Evolutionary conservation across 495 filamentous ascomycete genomes (phyloP).

Genomic region (Hypoxylon rickii): DNA sequence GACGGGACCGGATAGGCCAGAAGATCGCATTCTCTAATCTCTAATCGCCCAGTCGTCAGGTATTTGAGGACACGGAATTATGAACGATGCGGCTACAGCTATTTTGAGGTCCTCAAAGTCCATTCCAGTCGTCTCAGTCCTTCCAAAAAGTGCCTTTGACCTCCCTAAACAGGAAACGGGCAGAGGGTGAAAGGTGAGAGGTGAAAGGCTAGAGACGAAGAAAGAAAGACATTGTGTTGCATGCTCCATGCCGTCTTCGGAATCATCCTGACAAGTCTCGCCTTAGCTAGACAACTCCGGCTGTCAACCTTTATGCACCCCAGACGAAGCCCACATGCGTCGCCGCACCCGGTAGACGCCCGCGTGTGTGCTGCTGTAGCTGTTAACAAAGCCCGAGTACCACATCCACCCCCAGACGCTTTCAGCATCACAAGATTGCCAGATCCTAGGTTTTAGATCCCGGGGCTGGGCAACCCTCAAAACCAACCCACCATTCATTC

Average conservation of each 20-base stretch:
- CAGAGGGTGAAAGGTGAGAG: too few species aligned
- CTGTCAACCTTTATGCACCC: conserved; percentile 23
- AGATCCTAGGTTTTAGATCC: conserved; percentile 1
- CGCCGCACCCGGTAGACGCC: conserved; percentile 28
- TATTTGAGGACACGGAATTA: too few species aligned
- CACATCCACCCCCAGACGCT: conserved; percentile 15
- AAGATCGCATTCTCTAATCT: conserved; percentile 4
- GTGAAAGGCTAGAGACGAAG: neutral
- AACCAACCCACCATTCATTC: conserved; percentile 9
- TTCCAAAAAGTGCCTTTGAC: too few species aligned
- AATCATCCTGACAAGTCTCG: conserved; percentile 11
- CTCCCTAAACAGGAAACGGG: neutral
- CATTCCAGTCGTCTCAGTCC: conserved; percentile 30
- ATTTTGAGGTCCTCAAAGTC: neutral
- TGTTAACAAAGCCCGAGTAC: conserved; percentile 27
- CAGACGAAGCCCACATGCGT: conserved; percentile 19
- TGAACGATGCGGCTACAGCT: conserved; percentile 1
- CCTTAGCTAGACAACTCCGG: conserved; percentile 27
- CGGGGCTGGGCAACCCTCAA: conserved; percentile 18
- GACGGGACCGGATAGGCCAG: conserved; percentile 22
- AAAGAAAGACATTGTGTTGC: conserved; percentile 24
- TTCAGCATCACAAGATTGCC: conserved; percentile 19
- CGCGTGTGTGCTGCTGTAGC: conserved; percentile 8
- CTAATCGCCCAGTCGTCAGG: neutral
- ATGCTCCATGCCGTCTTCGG: conserved; percentile 30